Evolutionary conservation across 495 filamentous ascomycete species (phyloP).

Genomic region (Aspergillus affinis): DNA sequence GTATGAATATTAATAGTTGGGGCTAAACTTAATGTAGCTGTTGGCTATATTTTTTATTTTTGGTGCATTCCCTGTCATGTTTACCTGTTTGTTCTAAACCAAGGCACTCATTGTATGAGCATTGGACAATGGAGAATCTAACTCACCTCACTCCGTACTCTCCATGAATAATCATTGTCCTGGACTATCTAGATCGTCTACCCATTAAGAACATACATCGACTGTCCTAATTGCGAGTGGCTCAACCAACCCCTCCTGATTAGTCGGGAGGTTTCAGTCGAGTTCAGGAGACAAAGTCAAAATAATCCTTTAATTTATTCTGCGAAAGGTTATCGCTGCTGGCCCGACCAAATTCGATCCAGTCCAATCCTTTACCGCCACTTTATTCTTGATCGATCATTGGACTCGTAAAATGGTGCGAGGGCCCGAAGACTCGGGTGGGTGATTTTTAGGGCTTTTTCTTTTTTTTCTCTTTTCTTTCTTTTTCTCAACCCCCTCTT

Average conservation of each 20-base stretch:
- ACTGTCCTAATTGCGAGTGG: too few relatives aligned
- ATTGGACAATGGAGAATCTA: background rate
- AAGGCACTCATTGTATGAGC: background rate
- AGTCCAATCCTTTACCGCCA: slow-evolving; percentile 5
- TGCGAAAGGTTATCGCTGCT: slow-evolving; percentile 8
- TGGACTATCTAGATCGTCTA: too few relatives aligned
- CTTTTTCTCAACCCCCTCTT: slow-evolving; percentile 4
- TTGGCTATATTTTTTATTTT: background rate
- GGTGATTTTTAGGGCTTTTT: background rate
- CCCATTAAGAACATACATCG: too few relatives aligned
- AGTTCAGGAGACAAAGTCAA: background rate
- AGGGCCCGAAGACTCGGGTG: slow-evolving; percentile 5
- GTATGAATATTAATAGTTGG: background rate
- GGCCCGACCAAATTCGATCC: background rate
- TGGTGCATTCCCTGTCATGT: background rate
- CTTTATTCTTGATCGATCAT: background rate
- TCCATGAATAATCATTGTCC: too few relatives aligned
- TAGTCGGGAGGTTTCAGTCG: background rate
- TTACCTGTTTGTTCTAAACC: background rate
- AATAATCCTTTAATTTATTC: background rate
- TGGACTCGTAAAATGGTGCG: background rate
- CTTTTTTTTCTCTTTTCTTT: slow-evolving; percentile 7
- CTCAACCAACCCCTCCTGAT: background rate
- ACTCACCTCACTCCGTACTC: too few relatives aligned
- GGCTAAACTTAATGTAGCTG: too few relatives aligned